Percentiles rank a stretch among this genome's conserved stretches.
Conservation (phyloP, 169 alveolate genomes). For the Plasmodium vivax region DNA sequence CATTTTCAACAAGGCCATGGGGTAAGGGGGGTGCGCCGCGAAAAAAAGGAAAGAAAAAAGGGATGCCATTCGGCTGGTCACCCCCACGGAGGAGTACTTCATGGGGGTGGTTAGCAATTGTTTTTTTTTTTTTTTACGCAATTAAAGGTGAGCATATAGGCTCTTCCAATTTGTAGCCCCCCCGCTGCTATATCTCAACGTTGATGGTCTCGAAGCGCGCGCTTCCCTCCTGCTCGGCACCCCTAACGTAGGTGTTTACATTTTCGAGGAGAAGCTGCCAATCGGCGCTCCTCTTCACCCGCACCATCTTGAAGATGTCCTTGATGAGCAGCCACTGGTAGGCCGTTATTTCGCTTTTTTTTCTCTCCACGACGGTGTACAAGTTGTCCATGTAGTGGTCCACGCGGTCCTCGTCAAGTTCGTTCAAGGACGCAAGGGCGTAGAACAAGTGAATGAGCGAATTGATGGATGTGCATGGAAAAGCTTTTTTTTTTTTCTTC, state of each 20-base stretch:
- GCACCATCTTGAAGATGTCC: constrained; percentile 28
- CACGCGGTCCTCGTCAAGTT: constrained; percentile 21
- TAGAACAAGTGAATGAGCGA: constrained; percentile 51
- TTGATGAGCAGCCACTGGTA: constrained; percentile 63
- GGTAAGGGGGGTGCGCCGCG: not conserved
- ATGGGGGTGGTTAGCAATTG: not conserved
- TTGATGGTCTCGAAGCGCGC: constrained; percentile 46
- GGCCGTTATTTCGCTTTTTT: constrained; percentile 68
- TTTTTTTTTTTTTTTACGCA: not conserved
- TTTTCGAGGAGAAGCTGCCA: constrained; percentile 43
- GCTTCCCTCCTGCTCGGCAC: constrained; percentile 1
- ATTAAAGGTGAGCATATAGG: not conserved
- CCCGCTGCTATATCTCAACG: constrained; percentile 14
- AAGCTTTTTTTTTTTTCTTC: not conserved
- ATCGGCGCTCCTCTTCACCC: constrained; percentile 15
- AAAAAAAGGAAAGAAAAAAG: not conserved
- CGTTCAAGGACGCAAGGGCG: constrained; percentile 21
- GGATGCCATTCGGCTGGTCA: not conserved
- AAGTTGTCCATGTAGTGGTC: constrained; percentile 54
- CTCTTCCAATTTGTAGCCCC: not conserved
- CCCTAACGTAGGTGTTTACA: constrained; percentile 52
- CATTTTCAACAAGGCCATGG: constrained; percentile 34
- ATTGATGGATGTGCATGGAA: constrained; percentile 9
- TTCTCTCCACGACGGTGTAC: constrained; percentile 31
- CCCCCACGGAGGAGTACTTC: not conserved